These are phyloP conservation scores for Penicillium verrucosum DNA, from an alignment of 2,329 filamentous ascomycete genomes.

Conservation along the genomic window DNA sequence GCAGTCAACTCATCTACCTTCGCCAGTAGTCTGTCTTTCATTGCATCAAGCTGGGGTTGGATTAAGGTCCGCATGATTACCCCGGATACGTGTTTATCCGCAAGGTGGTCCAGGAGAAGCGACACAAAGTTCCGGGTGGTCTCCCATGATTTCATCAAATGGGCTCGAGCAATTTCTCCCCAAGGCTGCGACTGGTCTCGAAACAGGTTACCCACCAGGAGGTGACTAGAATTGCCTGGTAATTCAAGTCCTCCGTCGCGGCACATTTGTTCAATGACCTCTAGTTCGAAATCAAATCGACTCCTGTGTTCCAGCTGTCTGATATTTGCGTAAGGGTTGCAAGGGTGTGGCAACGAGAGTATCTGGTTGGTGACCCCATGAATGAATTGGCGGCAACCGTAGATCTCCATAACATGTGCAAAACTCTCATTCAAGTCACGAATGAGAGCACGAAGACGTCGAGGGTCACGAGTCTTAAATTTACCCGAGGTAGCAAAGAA, in stretches of 20 bases:
- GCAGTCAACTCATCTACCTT: conserved; percentile 27
- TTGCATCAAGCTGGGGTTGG: conserved; percentile 21
- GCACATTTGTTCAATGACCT: not conserved
- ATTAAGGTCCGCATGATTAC: conserved; percentile 20
- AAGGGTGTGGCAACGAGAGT: no score
- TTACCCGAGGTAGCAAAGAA: conserved; percentile 7
- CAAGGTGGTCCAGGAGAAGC: conserved; percentile 24
- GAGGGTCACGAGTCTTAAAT: conserved; percentile 13
- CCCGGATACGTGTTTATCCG: conserved; percentile 22
- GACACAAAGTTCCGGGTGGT: conserved; percentile 20
- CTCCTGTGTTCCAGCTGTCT: not conserved
- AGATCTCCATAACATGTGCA: conserved; percentile 21
- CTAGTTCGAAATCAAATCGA: not conserved
- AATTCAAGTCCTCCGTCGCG: not conserved
- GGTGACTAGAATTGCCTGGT: not conserved
- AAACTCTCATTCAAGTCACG: conserved; percentile 29
- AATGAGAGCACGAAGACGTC: conserved; percentile 30
- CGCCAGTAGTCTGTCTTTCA: conserved; percentile 15
- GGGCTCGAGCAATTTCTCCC: conserved; percentile 26
- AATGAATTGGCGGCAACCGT: conserved; percentile 12
- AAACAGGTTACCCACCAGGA: not conserved
- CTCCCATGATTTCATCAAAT: conserved; percentile 27
- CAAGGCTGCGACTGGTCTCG: conserved; percentile 27
- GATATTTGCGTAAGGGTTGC: not conserved
- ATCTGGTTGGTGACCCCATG: not conserved